Base-by-base conservation (phyloP, 2,329 filamentous ascomycete species). In the Salinomyces thailandicus region DNA sequence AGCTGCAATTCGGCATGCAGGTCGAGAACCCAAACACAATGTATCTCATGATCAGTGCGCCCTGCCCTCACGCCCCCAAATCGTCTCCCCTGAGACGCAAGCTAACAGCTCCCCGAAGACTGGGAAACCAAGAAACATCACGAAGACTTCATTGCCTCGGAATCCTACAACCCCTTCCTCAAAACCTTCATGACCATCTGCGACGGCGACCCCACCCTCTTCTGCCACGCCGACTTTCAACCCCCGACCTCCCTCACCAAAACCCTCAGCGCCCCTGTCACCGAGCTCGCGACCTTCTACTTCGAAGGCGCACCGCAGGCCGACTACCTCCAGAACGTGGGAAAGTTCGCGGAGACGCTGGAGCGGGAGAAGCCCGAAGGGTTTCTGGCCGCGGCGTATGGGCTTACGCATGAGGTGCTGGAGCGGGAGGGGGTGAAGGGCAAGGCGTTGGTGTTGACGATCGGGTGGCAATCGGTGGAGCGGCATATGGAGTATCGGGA, bases 401-500 rank as follows among this genome's bases (percentile, higher is more conserved):
- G 54, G 1, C 31, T 46, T 9, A 53, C 51, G n/a, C 36, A 55
- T 15, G 41, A 49, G 47, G 48, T 49, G 22, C 34, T 55, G 7
- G 49, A 54, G 48, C 39, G 43, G 22, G 49, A 52, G 20, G 57
- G 58, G 3, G 53, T 56, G 3, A 52, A 62, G 45, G 67, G 62
- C 8, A 60, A 61, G 37, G 51, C 63, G 37, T 62, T 63, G 46
- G 46, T 67, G 3, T 39, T 62, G n/a, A 58, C 60, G 13, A 55
- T 72, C 36, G 72, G 71, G 4, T 76, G 72, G 72, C 54, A 64
- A 34, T 68, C 59, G 46, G 57, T 68, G 14, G 65, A 71, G 22
- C 58, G 57, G 32, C 72, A 75, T 51, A 55, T 63, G 60, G 53
- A 53, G 33, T 69, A 62, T 19, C 56, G 62, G 36, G 55, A 67